These are phyloP conservation scores for Metschnikowia baotianmanensis DNA, from an alignment of 805 yeast genomes.

Conservation along the genomic window DNA sequence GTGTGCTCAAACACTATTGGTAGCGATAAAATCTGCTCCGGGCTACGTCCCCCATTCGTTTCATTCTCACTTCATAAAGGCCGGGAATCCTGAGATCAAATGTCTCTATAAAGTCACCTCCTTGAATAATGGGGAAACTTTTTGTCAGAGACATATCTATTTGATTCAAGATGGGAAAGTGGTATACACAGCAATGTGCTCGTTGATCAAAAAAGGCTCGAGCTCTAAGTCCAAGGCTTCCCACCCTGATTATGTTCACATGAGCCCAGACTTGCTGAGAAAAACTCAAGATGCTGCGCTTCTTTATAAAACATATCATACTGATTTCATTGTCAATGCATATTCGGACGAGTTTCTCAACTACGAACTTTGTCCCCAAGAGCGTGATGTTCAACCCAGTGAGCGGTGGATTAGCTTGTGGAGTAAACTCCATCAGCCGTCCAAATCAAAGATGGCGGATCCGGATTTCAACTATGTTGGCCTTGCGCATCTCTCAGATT, in stretches of 20 bases:
- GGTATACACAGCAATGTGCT: slow-evolving; percentile 51
- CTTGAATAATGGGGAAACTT: slow-evolving; percentile 52
- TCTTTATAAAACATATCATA: slow-evolving; percentile 30
- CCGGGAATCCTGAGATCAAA: slow-evolving; percentile 47
- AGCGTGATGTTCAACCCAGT: slow-evolving; percentile 26
- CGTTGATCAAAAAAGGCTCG: slow-evolving; percentile 30
- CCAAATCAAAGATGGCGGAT: slow-evolving; percentile 23
- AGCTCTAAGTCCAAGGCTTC: neutral
- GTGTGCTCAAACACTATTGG: slow-evolving; percentile 62
- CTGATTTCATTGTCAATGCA: slow-evolving; percentile 38
- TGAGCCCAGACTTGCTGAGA: slow-evolving; percentile 19
- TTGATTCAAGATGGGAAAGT: slow-evolving; percentile 53
- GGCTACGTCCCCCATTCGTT: slow-evolving; percentile 53
- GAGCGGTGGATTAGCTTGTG: slow-evolving; percentile 43
- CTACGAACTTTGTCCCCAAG: slow-evolving; percentile 34
- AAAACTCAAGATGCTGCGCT: slow-evolving; percentile 28
- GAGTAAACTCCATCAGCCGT: slow-evolving; percentile 31
- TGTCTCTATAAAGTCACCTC: slow-evolving; percentile 53
- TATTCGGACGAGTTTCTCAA: slow-evolving; percentile 37
- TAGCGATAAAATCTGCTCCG: slow-evolving; percentile 50
- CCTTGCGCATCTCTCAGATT: slow-evolving; percentile 37
- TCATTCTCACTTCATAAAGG: slow-evolving; percentile 59
- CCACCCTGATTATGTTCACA: slow-evolving; percentile 13
- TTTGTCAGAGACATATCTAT: slow-evolving; percentile 50
- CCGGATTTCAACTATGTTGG: slow-evolving; percentile 34